Percentiles rank a stretch among this genome's conserved stretches.
Evolutionary conservation across 2,329 filamentous ascomycete species (phyloP).

Genomic region (Myriangium duriaei): DNA sequence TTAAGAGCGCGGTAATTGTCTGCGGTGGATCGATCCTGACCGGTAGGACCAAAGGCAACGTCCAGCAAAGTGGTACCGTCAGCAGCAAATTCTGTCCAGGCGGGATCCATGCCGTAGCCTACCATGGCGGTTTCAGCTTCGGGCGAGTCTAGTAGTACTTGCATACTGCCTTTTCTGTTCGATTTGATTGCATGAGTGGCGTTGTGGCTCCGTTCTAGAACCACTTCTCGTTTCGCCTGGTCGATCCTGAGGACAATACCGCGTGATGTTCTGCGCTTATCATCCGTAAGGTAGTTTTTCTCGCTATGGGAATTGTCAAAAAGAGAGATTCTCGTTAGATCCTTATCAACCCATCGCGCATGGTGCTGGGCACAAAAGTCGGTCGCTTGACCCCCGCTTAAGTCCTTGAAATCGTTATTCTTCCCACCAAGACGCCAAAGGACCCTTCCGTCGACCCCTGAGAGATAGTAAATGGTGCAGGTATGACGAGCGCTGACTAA

Average conservation of each 20-base stretch:
- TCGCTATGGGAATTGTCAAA: slow-evolving; percentile 13
- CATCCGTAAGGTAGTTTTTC: background rate
- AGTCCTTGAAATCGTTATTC: slow-evolving; percentile 14
- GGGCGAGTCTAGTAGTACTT: slow-evolving; percentile 34
- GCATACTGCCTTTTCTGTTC: slow-evolving; percentile 33
- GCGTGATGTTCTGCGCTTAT: slow-evolving; percentile 6
- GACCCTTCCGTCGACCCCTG: slow-evolving; percentile 32
- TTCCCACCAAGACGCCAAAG: slow-evolving; percentile 35
- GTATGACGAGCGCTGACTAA: slow-evolving; percentile 40
- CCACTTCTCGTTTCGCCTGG: slow-evolving; percentile 16
- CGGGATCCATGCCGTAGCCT: slow-evolving; percentile 37
- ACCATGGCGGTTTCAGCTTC: slow-evolving; percentile 37
- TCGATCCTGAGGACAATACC: slow-evolving; percentile 15
- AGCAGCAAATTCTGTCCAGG: slow-evolving; percentile 28
- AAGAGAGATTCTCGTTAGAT: slow-evolving; percentile 12
- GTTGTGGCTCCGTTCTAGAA: background rate
- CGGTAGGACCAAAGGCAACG: slow-evolving; percentile 28
- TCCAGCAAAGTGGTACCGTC: slow-evolving; percentile 43
- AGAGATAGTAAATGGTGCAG: slow-evolving; percentile 35
- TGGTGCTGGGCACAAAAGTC: slow-evolving; percentile 16
- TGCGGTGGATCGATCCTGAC: slow-evolving; percentile 1
- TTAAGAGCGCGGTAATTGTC: slow-evolving; percentile 10
- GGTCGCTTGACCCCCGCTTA: slow-evolving; percentile 14
- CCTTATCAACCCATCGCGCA: slow-evolving; percentile 17
- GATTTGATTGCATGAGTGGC: background rate